Evolutionary conservation across 2,329 filamentous ascomycete genomes (phyloP), one percentile per base, ranked within the genome.

Genomic region (Pseudofabraea citricarpa): DNA sequence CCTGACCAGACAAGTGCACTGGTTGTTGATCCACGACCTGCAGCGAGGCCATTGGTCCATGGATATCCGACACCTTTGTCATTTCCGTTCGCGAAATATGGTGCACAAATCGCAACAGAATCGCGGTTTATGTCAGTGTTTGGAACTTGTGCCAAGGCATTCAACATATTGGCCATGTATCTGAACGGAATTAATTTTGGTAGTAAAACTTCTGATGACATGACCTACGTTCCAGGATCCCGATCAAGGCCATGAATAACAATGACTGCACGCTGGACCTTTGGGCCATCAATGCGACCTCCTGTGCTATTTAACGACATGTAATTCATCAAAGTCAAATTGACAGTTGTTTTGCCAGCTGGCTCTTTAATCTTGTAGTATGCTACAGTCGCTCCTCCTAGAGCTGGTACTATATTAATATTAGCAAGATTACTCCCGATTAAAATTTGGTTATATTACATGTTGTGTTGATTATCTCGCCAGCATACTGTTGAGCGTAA

Each of bases 41-140:
- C 36, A 10, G 40, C 12, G 4, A 36, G 27, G 19, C 37, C 33
- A n/a, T 12, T 19, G 31, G 52, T 58, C 56, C 58, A 65, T 6
- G 61, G 61, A 42, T 64, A 65, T n/a, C 53, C 59, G 31, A 35
- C 40, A 20, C 47, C 50, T 55, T 64, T 62, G 53, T 64, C 62
- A 23, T 64, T 54, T 8, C 61, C 61, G 39, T 64, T 64, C 21
- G 23, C 35, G 43, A 64, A 64, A 43, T 59, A 61, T 3, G 62
- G 62, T 7, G 59, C 56, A 36, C 62, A 56, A 40, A 64, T 56
- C 5, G 55, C 56, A 4, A 62, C 59, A 26, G 49, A 53, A 35
- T 60, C 54, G 38, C 48, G 49, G 49, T 59, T 59, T 49, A 61
- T 53, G 40, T 58, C 54, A 2, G 49, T 29, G 36, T 58, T 51